Conservation (phyloP, 176 grass and related monocot species). For the Elaeis guineensis region DNA sequence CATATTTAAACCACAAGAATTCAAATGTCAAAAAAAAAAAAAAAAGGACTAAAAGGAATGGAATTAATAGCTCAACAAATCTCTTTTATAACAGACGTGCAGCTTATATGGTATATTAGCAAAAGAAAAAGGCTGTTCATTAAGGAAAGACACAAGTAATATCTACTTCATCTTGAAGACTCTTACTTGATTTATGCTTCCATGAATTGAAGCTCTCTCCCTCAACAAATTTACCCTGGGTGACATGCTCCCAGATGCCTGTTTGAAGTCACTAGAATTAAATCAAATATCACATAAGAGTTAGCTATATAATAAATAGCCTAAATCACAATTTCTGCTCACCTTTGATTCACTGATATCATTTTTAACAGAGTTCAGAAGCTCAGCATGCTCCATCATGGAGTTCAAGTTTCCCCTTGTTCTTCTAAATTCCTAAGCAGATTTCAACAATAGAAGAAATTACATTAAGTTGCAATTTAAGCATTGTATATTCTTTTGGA, state of each 20-base stretch:
- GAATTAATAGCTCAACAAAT: no score
- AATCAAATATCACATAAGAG: no score
- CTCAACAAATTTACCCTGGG: conserved; percentile 77
- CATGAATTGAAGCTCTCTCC: conserved; percentile 89
- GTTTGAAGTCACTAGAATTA: not conserved
- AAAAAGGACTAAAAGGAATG: no score
- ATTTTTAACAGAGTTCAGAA: conserved; percentile 71
- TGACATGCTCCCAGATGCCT: conserved; percentile 88
- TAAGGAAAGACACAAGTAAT: no score
- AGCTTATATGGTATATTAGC: no score
- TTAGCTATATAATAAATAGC: no score
- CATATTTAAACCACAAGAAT: no score
- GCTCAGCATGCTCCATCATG: conserved; percentile 84
- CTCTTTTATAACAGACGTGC: no score
- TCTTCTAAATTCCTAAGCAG: conserved; percentile 75
- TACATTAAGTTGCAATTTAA: not conserved
- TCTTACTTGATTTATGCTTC: conserved; percentile 81
- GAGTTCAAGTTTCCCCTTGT: conserved; percentile 83
- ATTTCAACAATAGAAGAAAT: not conserved
- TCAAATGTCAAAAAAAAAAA: no score
- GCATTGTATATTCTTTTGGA: no score
- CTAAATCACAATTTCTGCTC: not conserved
- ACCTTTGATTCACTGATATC: conserved; percentile 97
- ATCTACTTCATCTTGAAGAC: no score
- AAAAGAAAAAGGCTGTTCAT: no score